These are phyloP conservation scores for Solanum sejunctum DNA, from an alignment of 257 asterid genomes.

Conservation along the genomic window DNA sequence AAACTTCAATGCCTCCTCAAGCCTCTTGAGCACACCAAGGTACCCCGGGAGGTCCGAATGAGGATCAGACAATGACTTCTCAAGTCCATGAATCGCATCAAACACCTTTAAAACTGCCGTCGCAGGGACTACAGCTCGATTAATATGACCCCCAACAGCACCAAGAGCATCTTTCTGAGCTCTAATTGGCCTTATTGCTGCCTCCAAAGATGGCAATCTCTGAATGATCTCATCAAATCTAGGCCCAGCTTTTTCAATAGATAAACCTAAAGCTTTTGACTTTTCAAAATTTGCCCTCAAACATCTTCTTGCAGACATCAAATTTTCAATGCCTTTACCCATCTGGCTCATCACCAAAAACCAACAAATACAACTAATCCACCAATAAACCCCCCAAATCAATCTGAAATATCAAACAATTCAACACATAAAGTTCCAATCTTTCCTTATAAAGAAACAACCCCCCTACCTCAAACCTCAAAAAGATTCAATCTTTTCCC, in stretches of 20 bases:
- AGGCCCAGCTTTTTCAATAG: constrained; percentile 56
- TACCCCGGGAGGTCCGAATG: constrained; percentile 59
- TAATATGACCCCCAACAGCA: constrained; percentile 77
- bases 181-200: constrained; percentile 60
- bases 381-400: not conserved
- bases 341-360: constrained; percentile 5
- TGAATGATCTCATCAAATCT: constrained; percentile 64
- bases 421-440: not conserved
- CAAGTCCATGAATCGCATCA: constrained; percentile 89
- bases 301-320: constrained; percentile 56
- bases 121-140: constrained; percentile 90
- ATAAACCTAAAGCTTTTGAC: constrained; percentile 41
- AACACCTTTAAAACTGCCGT: constrained; percentile 90
- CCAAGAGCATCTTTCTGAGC: constrained; percentile 54
- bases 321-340: constrained; percentile 47
- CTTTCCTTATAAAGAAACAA: not conserved
- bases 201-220: constrained; percentile 59
- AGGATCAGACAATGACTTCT: constrained; percentile 66
- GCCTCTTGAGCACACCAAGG: constrained; percentile 71
- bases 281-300: constrained; percentile 59
- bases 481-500: not conserved
- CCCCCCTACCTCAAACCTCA: not conserved
- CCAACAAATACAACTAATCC: not conserved
- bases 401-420: not conserved
- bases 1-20: constrained; percentile 67